These are phyloP conservation scores for Oryza glumipatula DNA, from an alignment of 176 grass and related monocot genomes.

Conservation along the genomic window DNA sequence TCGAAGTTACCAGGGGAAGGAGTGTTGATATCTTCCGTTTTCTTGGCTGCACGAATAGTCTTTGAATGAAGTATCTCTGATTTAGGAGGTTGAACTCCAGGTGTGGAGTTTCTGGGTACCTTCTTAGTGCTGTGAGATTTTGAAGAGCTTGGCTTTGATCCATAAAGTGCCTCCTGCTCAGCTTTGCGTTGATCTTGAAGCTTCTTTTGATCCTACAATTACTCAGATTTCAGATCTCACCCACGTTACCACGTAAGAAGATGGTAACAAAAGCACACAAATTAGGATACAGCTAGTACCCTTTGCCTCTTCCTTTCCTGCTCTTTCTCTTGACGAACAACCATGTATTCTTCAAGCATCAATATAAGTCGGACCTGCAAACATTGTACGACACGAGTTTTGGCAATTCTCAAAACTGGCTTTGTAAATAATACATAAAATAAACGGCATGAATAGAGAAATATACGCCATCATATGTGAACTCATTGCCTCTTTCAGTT, in stretches of 20 bases:
- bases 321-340: conserved; percentile 73
- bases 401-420: neutral
- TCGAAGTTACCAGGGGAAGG: conserved; percentile 59
- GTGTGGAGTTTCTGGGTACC: conserved; percentile 31
- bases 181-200: conserved; percentile 68
- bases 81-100: conserved; percentile 46
- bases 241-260: neutral
- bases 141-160: conserved; percentile 80
- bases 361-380: conserved; percentile 60
- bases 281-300: conserved; percentile 25
- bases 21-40: conserved; percentile 44
- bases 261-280: neutral
- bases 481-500: conserved; percentile 50
- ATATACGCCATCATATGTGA: conserved; percentile 78
- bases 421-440: neutral
- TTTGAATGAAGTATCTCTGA: conserved; percentile 44
- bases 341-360: conserved; percentile 74
- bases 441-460: neutral
- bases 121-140: conserved; percentile 63
- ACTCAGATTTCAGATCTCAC: neutral
- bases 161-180: conserved; percentile 70
- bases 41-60: conserved; percentile 47
- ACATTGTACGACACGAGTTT: conserved; percentile 28
- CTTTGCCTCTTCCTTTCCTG: conserved; percentile 72
- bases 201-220: conserved; percentile 75